phyloP scores from a whole-genome alignment of 192 early-diverging fungal genomes.

The Mortierella antarctica region DNA sequence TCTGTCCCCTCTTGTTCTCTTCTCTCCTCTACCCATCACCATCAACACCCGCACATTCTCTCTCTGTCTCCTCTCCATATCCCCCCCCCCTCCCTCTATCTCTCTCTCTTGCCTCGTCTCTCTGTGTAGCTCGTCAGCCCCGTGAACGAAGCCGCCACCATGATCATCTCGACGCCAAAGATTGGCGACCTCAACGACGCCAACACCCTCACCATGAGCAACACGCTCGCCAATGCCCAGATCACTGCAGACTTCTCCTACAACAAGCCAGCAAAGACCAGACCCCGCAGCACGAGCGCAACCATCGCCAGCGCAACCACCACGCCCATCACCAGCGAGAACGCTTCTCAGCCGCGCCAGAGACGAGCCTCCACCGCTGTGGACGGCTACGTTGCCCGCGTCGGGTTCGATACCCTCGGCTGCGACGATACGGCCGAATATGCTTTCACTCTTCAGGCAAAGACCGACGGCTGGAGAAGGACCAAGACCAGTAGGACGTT shows the following conservation, averaged over 20 bases:
- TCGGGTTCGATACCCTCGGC: slow-evolving; percentile 48
- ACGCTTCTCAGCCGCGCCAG: slow-evolving; percentile 1
- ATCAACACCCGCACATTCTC: not conserved
- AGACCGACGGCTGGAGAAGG: slow-evolving; percentile 42
- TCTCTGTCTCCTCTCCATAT: slow-evolving; percentile 3
- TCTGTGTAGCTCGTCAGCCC: not conserved
- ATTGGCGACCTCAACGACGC: slow-evolving; percentile 26
- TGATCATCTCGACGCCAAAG: slow-evolving; percentile 45
- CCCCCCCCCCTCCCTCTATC: not conserved
- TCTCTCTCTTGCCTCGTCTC: no score
- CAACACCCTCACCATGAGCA: slow-evolving; percentile 35
- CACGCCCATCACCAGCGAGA: slow-evolving; percentile 8
- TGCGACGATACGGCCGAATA: slow-evolving; percentile 40
- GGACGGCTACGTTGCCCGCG: slow-evolving; percentile 36
- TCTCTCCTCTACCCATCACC: slow-evolving; percentile 4
- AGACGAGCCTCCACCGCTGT: slow-evolving; percentile 1
- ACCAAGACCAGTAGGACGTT: slow-evolving; percentile 54
- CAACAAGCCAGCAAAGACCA: slow-evolving; percentile 1
- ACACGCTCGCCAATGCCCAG: slow-evolving; percentile 26
- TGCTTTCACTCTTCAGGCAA: slow-evolving; percentile 40
- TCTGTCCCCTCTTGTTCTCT: not conserved
- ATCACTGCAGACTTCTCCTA: slow-evolving; percentile 26
- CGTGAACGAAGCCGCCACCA: not conserved
- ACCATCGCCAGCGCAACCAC: slow-evolving; percentile 1
- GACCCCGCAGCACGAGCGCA: not conserved